Conservation (phyloP, 306 rosid genomes). For the Lotus japonicus region DNA sequence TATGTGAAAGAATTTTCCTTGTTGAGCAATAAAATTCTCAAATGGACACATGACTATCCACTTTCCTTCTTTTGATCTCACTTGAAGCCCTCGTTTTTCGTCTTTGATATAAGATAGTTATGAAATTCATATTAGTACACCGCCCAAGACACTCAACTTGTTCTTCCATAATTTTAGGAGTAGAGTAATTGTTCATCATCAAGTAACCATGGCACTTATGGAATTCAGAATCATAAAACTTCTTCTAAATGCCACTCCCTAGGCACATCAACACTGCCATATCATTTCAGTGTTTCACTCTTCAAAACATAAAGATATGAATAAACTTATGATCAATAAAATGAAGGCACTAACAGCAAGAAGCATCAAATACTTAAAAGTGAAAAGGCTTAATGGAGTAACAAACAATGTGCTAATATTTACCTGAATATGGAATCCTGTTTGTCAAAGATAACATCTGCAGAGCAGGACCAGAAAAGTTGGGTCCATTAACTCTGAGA, state of each 20-base stretch:
- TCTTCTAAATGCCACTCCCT: no score
- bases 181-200: constrained; percentile 62
- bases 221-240: no score
- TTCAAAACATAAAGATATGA: no score
- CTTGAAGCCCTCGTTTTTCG: constrained; percentile 79
- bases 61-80: constrained; percentile 55
- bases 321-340: no score
- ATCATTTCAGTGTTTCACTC: no score
- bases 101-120: constrained; percentile 72
- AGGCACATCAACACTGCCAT: no score
- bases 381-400: no score
- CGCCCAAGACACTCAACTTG: constrained; percentile 76
- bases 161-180: constrained; percentile 36
- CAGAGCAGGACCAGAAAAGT: constrained; percentile 64
- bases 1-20: no score
- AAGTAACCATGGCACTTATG: constrained; percentile 74
- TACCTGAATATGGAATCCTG: constrained; percentile 45
- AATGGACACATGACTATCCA: constrained; percentile 72
- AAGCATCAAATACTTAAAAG: no score
- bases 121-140: constrained; percentile 86
- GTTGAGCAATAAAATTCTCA: no score
- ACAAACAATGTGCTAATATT: no score
- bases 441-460: constrained; percentile 40
- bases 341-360: no score
- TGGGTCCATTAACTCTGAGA: constrained; percentile 71